These are phyloP conservation scores for Planoprotostelium fungivorum DNA, from an alignment of 78 protist genomes.

Conservation along the genomic window DNA sequence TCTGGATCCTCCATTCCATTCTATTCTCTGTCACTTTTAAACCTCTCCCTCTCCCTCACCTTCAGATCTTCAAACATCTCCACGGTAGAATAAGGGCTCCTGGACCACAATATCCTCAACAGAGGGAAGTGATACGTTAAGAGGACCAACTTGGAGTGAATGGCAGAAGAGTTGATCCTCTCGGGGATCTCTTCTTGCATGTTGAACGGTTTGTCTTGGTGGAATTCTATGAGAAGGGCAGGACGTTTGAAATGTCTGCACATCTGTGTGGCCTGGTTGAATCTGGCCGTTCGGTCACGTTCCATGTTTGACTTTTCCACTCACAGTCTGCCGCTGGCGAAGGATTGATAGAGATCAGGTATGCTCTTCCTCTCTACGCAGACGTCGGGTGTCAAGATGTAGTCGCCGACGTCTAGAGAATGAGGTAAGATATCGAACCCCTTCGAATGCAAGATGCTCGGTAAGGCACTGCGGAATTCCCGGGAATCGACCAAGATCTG, in stretches of 20 bases:
- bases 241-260: slow-evolving; percentile 67
- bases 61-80: slow-evolving; percentile 29
- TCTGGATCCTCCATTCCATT: slow-evolving; percentile 28
- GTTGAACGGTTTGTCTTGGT: slow-evolving; percentile 30
- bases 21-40: neutral
- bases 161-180: neutral
- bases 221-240: slow-evolving; percentile 86
- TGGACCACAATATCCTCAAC: slow-evolving; percentile 85
- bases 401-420: slow-evolving; percentile 81
- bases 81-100: slow-evolving; percentile 43
- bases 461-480: slow-evolving; percentile 87
- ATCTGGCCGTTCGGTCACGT: neutral
- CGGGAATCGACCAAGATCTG: slow-evolving; percentile 80
- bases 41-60: neutral
- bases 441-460: slow-evolving; percentile 62
- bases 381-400: slow-evolving; percentile 74
- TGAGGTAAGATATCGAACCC: slow-evolving; percentile 68
- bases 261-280: slow-evolving; percentile 59
- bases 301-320: too few species aligned
- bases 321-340: slow-evolving; percentile 79
- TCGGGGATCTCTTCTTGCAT: slow-evolving; percentile 19
- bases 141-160: slow-evolving; percentile 59
- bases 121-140: slow-evolving; percentile 76
- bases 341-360: slow-evolving; percentile 71
- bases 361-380: slow-evolving; percentile 90